Evolutionary conservation across 768 basidiomycete species (phyloP), one percentile per base, ranked within the genome.

Genomic region (Megacollybia marginata): DNA sequence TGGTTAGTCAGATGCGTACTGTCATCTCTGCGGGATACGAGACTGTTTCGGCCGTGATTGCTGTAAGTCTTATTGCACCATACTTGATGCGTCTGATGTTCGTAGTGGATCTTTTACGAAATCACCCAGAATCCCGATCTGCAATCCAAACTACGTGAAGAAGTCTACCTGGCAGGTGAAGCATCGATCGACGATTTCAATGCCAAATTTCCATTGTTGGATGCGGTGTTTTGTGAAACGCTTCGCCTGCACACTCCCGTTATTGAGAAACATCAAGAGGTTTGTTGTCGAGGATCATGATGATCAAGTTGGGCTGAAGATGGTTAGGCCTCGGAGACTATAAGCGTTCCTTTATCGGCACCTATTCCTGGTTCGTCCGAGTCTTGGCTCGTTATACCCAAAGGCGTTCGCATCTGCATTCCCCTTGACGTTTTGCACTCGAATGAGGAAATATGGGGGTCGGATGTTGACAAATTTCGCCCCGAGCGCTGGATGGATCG

Each of bases 101-200:
- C 48, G 12, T 51, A 82, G 81, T 87, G 85, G 85, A 67, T 78
- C 42, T 62, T 86, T 10, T 85, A 84, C 53, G 79, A 82, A 55
- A 70, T 88, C 23, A 69, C 81, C 18, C 65, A 63, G 19, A 63
- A 82, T 57, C 70, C 71, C 0, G 61, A 70, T 20, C 57, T 79
- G 35, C 85, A 88, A 62, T 65, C 68, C 18, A 62, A 71, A 42
- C 71, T 88, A 15, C 75, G 86, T 5, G 71, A 76, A 47, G 81
- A 83, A 57, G 61, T 81, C 13, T 65, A 65, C 15, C 62, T 63
- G 8, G 68, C 72, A 19, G 64, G 64, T 12, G 70, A 80, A 43
- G 71, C 79, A 9, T 69, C 76, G 4, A 75, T 78, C 46, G 80
- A 82, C 40, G 66, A 71, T 23, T 57, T 82, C 48, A 75, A 73